phyloP scores from a whole-genome alignment of 441 rosid species.

The Bruguiera hainesii region DNA sequence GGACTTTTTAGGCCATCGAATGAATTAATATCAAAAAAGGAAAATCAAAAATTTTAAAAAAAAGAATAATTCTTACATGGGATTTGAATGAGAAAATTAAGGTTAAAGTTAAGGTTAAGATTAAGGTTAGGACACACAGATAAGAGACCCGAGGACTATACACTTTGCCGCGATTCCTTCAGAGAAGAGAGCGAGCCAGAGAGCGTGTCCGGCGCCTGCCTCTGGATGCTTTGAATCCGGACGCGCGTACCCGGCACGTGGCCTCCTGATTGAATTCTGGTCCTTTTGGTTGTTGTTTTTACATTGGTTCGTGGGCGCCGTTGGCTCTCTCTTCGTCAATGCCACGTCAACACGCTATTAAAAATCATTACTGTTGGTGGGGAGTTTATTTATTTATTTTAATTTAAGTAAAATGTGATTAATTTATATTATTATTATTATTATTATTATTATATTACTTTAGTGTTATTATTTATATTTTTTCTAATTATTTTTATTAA shows the following conservation, averaged over 20 bases:
- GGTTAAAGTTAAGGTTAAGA: background rate
- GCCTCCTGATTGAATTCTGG: slow-evolving; percentile 1
- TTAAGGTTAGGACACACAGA: background rate
- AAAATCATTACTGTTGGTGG: too few relatives aligned
- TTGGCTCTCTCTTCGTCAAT: too few relatives aligned
- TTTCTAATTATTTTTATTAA: too few relatives aligned
- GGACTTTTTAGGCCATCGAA: background rate
- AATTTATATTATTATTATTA: too few relatives aligned
- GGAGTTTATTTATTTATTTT: too few relatives aligned
- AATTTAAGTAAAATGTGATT: too few relatives aligned
- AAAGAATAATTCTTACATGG: background rate
- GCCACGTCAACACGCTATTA: too few relatives aligned
- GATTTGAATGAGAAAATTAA: background rate
- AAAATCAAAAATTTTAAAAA: background rate
- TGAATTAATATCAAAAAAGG: background rate
- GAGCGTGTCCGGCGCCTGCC: slow-evolving; percentile 58
- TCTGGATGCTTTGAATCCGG: slow-evolving; percentile 24
- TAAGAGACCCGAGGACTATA: background rate
- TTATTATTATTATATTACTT: too few relatives aligned
- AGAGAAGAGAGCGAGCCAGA: background rate
- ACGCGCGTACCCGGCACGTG: slow-evolving; percentile 41
- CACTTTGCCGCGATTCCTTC: too few relatives aligned
- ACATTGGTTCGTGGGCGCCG: too few relatives aligned
- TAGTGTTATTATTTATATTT: too few relatives aligned
- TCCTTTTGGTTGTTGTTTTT: too few relatives aligned